Evolutionary conservation across 1,139 yeast species (phyloP).

Genomic region (Yamadazyma dendronema): DNA sequence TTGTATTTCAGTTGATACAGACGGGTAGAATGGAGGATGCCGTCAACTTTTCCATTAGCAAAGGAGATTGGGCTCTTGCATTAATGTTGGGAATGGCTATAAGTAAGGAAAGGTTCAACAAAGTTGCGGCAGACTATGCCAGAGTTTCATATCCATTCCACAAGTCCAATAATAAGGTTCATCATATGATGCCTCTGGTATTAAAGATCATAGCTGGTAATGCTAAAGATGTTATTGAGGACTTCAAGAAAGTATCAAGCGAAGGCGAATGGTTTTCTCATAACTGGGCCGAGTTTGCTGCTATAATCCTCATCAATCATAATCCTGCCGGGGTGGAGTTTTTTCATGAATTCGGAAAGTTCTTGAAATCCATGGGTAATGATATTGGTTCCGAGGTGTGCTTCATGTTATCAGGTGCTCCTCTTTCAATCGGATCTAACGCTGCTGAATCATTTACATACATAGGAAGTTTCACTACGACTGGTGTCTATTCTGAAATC

Average conservation of each 20-base stretch:
- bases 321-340: conserved; percentile 39
- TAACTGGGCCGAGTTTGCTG: conserved; percentile 53
- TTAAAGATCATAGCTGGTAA: conserved; percentile 69
- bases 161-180: conserved; percentile 41
- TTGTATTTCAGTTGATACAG: conserved; percentile 44
- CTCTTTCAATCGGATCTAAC: conserved; percentile 31
- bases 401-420: conserved; percentile 49
- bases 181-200: conserved; percentile 58
- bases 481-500: conserved; percentile 57
- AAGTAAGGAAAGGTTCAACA: conserved; percentile 61
- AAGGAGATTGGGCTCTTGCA: conserved; percentile 78
- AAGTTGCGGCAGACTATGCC: conserved; percentile 50
- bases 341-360: conserved; percentile 54
- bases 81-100: conserved; percentile 65
- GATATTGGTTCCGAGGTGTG: conserved; percentile 44
- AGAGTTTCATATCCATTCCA: conserved; percentile 36
- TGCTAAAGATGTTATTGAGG: conserved; percentile 50
- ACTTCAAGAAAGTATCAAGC: conserved; percentile 37
- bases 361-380: conserved; percentile 39
- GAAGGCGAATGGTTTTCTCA: conserved; percentile 50
- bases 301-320: conserved; percentile 44
- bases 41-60: conserved; percentile 56
- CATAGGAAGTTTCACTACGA: conserved; percentile 23
- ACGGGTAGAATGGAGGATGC: conserved; percentile 70
- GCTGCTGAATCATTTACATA: conserved; percentile 24